These are phyloP conservation scores for Aspergillus niger DNA, from an alignment of 2,329 filamentous ascomycete genomes.

Conservation along the genomic window DNA sequence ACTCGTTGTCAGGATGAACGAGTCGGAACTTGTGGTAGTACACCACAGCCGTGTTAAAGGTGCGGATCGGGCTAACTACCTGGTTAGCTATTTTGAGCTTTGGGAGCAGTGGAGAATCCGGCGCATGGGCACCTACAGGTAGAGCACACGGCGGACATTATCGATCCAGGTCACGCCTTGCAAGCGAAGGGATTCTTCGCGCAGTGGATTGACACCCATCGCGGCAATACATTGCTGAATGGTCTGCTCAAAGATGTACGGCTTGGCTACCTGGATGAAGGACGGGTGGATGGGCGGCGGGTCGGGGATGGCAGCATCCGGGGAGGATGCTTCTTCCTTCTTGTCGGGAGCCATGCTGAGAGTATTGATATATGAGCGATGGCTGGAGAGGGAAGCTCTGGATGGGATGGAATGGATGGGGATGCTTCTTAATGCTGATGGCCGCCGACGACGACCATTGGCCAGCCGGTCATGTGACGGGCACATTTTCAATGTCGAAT, in stretches of 20 bases:
- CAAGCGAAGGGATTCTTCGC: slow-evolving; percentile 77
- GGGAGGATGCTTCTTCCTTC: slow-evolving; percentile 19
- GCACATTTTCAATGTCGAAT: neutral
- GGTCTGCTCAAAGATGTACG: slow-evolving; percentile 80
- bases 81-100: slow-evolving; percentile 11
- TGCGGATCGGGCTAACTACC: slow-evolving; percentile 77
- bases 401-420: neutral
- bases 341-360: slow-evolving; percentile 26
- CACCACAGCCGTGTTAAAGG: slow-evolving; percentile 85
- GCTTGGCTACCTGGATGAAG: slow-evolving; percentile 66
- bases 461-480: neutral
- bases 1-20: slow-evolving; percentile 80
- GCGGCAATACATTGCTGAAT: slow-evolving; percentile 72
- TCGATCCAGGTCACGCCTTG: slow-evolving; percentile 90
- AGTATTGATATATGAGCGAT: neutral
- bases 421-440: neutral
- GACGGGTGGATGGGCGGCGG: slow-evolving; percentile 60
- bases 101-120: neutral
- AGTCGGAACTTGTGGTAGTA: slow-evolving; percentile 95
- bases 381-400: neutral
- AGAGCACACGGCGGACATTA: slow-evolving; percentile 73
- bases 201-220: slow-evolving; percentile 70
- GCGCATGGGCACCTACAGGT: slow-evolving; percentile 62
- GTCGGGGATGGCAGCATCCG: slow-evolving; percentile 22
- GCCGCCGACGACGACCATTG: neutral